Evolutionary conservation across 495 filamentous ascomycete species (phyloP).

Genomic region (Daldinia grandis): DNA sequence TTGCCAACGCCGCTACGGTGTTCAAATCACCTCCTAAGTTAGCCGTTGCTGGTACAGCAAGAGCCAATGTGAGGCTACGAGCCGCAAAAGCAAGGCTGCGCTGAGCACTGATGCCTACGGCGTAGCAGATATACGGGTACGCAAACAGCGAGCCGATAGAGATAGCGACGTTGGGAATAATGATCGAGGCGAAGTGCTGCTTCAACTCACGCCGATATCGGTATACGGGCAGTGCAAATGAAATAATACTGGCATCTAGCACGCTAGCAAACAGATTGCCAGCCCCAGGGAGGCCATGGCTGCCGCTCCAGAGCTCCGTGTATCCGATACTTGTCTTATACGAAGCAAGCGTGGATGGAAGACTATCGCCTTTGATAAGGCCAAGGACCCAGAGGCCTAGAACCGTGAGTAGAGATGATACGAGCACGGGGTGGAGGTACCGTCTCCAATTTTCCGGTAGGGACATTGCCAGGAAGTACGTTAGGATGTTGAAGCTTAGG

Average conservation of each 20-base stretch:
- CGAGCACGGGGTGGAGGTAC: constrained; percentile 62
- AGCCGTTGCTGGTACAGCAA: constrained; percentile 57
- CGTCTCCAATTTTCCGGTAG: constrained; percentile 55
- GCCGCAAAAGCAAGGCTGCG: constrained; percentile 60
- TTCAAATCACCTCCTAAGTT: constrained; percentile 63
- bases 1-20: constrained; percentile 59
- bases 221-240: constrained; percentile 64
- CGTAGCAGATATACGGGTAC: constrained; percentile 59
- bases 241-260: constrained; percentile 62
- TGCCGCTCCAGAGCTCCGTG: constrained; percentile 52
- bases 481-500: constrained; percentile 56
- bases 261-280: constrained; percentile 59
- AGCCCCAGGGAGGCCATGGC: constrained; percentile 52
- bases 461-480: constrained; percentile 57
- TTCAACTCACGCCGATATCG: constrained; percentile 59
- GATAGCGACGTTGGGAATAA: constrained; percentile 57
- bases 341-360: constrained; percentile 46
- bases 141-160: constrained; percentile 58
- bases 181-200: constrained; percentile 57
- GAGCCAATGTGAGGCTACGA: constrained; percentile 61
- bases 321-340: constrained; percentile 60
- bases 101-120: constrained; percentile 55
- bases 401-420: constrained; percentile 56
- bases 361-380: constrained; percentile 44
- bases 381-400: constrained; percentile 58